Conservation (phyloP, 2,329 filamentous ascomycete genomes). For the Sclerotinia spermophila region DNA sequence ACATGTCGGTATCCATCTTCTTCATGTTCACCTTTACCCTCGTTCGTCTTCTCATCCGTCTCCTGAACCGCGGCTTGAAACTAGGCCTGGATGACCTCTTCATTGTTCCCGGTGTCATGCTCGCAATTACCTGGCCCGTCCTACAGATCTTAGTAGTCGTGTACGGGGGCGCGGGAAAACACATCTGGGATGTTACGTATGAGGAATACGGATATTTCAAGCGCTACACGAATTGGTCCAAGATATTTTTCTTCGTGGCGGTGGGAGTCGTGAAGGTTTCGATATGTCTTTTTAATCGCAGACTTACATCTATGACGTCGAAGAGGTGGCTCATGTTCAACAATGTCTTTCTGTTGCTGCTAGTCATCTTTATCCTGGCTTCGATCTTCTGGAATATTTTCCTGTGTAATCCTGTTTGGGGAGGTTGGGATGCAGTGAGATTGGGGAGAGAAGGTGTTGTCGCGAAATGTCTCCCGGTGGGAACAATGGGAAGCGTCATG, state of each 20-base stretch:
- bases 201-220: conserved; percentile 46
- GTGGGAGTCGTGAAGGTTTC: conserved; percentile 40
- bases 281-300: conserved; percentile 40
- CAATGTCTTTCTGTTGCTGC: conserved; percentile 30
- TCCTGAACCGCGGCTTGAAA: conserved; percentile 30
- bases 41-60: conserved; percentile 33
- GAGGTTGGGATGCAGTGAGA: conserved; percentile 12
- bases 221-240: conserved; percentile 80
- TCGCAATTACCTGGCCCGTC: conserved; percentile 34
- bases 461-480: conserved; percentile 4
- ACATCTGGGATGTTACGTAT: conserved; percentile 38
- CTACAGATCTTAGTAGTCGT: conserved; percentile 33
- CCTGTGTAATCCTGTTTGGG: neutral
- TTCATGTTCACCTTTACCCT: conserved; percentile 35
- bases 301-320: conserved; percentile 37
- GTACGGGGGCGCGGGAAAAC: conserved; percentile 33
- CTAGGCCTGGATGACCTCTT: conserved; percentile 39
- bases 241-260: conserved; percentile 98
- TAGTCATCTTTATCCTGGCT: neutral
- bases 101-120: conserved; percentile 35
- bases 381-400: conserved; percentile 13
- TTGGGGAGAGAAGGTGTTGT: neutral
- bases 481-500: conserved; percentile 29
- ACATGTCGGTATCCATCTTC: conserved; percentile 34
- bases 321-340: conserved; percentile 35